phyloP scores from a whole-genome alignment of 2,329 filamentous ascomycete genomes.

The Dichotomopilus funicola region DNA sequence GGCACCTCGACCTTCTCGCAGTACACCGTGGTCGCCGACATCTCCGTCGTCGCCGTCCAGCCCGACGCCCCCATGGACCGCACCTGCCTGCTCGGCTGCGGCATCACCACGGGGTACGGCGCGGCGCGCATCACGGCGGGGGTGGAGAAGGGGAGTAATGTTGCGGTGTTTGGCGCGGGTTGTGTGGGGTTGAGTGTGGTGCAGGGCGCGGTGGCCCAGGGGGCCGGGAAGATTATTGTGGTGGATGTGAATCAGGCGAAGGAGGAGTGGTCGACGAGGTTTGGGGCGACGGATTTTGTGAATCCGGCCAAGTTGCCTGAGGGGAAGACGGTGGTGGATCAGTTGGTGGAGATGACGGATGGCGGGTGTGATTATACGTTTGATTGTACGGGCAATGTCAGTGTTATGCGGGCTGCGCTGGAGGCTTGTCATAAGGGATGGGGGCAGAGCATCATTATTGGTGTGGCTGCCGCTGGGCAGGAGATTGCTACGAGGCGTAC shows the following conservation, averaged over 20 bases:
- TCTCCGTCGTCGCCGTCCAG: conserved; percentile 92
- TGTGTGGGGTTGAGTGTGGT: conserved; percentile 95
- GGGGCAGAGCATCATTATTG: conserved; percentile 97
- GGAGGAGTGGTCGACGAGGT: conserved; percentile 88
- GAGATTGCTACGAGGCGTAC: conserved; percentile 90
- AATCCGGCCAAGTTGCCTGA: conserved; percentile 73
- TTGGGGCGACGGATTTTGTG: conserved; percentile 93
- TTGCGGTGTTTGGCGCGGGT: conserved; percentile 90
- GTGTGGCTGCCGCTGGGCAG: conserved; percentile 91
- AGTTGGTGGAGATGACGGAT: conserved; percentile 95
- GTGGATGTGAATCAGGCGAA: conserved; percentile 77
- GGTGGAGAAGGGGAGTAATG: conserved; percentile 80
- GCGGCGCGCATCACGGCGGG: conserved; percentile 90
- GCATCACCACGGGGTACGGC: conserved; percentile 97
- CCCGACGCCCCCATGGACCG: conserved; percentile 89
- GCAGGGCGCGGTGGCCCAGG: conserved; percentile 83
- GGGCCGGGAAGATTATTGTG: conserved; percentile 69
- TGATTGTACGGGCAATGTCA: conserved; percentile 96
- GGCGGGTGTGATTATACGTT: conserved; percentile 99
- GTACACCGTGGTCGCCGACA: conserved; percentile 97
- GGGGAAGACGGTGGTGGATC: conserved; percentile 78
- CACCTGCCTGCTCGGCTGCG: conserved; percentile 91
- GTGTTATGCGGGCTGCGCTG: conserved; percentile 89
- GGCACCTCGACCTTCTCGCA: conserved; percentile 98
- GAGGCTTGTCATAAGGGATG: conserved; percentile 99